Evolutionary conservation across 2,329 filamentous ascomycete genomes (phyloP).

Genomic region (Epicoccum sorghinum): DNA sequence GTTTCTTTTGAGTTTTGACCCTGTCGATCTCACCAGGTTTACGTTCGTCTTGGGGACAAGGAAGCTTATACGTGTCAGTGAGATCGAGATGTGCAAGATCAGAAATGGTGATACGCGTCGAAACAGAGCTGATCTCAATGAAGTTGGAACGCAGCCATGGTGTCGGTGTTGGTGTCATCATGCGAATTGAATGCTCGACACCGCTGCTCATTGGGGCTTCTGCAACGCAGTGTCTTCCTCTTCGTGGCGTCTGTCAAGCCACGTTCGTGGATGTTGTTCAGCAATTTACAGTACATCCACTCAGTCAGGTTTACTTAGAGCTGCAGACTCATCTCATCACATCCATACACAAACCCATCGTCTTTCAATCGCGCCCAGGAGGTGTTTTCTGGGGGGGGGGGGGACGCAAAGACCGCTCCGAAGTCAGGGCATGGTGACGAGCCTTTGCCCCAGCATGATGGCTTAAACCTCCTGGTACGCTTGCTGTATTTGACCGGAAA

Average conservation of each 20-base stretch:
- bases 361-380: not conserved
- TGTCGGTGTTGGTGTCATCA: not conserved
- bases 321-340: slow-evolving; percentile 1
- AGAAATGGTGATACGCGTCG: not conserved
- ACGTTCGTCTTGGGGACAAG: not conserved
- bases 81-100: not conserved
- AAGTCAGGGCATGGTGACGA: slow-evolving; percentile 2
- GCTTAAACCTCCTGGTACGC: not conserved
- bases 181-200: too few species aligned
- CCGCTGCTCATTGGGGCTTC: too few species aligned
- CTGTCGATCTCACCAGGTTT: not conserved
- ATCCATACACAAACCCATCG: not conserved
- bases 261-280: not conserved
- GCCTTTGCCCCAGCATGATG: not conserved
- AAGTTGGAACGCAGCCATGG: too few species aligned
- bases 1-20: not conserved
- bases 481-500: slow-evolving; percentile 5
- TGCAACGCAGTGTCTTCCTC: too few species aligned
- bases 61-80: not conserved
- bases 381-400: not conserved
- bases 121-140: not conserved
- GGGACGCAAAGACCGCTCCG: not conserved
- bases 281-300: not conserved
- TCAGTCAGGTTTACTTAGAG: not conserved
- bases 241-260: not conserved